Percentiles rank a stretch among this genome's conserved stretches.
Evolutionary conservation across 2,329 filamentous ascomycete genomes (phyloP).

Genomic region (Ilyonectria mors-panacis): DNA sequence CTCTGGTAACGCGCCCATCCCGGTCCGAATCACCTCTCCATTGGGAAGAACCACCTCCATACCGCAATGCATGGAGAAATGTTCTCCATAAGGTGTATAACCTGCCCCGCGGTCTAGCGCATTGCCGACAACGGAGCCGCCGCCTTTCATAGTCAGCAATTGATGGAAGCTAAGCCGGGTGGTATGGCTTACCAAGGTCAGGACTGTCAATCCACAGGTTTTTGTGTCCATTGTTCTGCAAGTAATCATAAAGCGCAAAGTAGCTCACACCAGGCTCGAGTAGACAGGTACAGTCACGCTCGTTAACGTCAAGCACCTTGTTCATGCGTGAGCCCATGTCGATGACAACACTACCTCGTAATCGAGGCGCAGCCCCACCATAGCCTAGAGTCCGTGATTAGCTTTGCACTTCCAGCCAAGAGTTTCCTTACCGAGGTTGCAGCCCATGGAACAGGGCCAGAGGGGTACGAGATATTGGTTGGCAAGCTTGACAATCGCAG

Average conservation of each 20-base stretch:
- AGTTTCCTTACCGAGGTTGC: slow-evolving; percentile 7
- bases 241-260: slow-evolving; percentile 20
- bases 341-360: slow-evolving; percentile 23
- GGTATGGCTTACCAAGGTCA: slow-evolving; percentile 15
- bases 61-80: slow-evolving; percentile 26
- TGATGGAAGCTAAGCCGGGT: no score
- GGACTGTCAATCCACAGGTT: slow-evolving; percentile 29
- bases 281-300: slow-evolving; percentile 14
- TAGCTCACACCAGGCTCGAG: slow-evolving; percentile 27
- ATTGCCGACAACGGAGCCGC: slow-evolving; percentile 28
- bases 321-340: slow-evolving; percentile 25
- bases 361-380: slow-evolving; percentile 21
- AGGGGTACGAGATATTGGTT: slow-evolving; percentile 21
- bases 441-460: slow-evolving; percentile 24
- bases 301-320: slow-evolving; percentile 22
- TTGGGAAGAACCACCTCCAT: slow-evolving; percentile 30
- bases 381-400: slow-evolving; percentile 8
- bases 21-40: slow-evolving; percentile 27
- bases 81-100: slow-evolving; percentile 27
- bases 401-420: not conserved
- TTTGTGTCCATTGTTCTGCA: slow-evolving; percentile 15
- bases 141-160: not conserved
- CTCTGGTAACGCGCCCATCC: slow-evolving; percentile 30
- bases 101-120: slow-evolving; percentile 23
- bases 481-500: slow-evolving; percentile 22